phyloP scores from a whole-genome alignment of 805 yeast species.

The Saccharomycopsis fibuligera region DNA sequence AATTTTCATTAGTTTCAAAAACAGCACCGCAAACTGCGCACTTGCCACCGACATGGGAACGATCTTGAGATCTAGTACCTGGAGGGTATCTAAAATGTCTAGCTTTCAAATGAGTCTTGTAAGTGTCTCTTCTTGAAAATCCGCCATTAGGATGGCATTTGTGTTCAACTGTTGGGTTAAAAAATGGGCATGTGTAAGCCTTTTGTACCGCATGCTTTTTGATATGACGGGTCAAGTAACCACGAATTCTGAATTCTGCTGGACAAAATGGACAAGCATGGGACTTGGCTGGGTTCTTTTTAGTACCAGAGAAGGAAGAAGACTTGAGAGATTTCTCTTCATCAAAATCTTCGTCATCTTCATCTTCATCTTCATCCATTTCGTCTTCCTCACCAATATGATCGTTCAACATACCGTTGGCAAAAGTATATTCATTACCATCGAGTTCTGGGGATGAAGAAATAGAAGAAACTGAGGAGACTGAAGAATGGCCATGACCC shows the following conservation, averaged over 20 bases:
- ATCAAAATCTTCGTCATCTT: conserved; percentile 7
- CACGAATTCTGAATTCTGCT: conserved; percentile 83
- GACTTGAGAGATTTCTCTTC: neutral
- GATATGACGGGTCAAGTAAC: conserved; percentile 78
- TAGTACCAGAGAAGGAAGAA: conserved; percentile 66
- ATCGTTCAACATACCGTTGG: conserved; percentile 8
- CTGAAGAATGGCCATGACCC: conserved; percentile 21
- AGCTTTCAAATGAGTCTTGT: conserved; percentile 84
- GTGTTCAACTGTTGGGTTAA: conserved; percentile 26
- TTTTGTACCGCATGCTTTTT: conserved; percentile 70
- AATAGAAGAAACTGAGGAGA: conserved; percentile 13
- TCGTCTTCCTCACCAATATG: conserved; percentile 6
- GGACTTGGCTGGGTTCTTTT: conserved; percentile 71
- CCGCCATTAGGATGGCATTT: conserved; percentile 79
- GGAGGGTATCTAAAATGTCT: conserved; percentile 83
- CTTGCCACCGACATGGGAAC: conserved; percentile 60
- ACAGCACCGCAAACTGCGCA: conserved; percentile 70
- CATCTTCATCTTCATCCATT: conserved; percentile 8
- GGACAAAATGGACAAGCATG: conserved; percentile 71
- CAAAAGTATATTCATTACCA: conserved; percentile 15
- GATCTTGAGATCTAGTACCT: conserved; percentile 75
- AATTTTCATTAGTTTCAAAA: conserved; percentile 67
- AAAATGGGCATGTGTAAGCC: conserved; percentile 78
- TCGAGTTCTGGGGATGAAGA: conserved; percentile 15
- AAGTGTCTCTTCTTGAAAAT: conserved; percentile 86